A percentile compares a stretch with the other conserved stretches of the same genome.
These are phyloP conservation scores for Talaromyces sp. DNA, from an alignment of 2,329 filamentous ascomycete species.

Conservation along the genomic window DNA sequence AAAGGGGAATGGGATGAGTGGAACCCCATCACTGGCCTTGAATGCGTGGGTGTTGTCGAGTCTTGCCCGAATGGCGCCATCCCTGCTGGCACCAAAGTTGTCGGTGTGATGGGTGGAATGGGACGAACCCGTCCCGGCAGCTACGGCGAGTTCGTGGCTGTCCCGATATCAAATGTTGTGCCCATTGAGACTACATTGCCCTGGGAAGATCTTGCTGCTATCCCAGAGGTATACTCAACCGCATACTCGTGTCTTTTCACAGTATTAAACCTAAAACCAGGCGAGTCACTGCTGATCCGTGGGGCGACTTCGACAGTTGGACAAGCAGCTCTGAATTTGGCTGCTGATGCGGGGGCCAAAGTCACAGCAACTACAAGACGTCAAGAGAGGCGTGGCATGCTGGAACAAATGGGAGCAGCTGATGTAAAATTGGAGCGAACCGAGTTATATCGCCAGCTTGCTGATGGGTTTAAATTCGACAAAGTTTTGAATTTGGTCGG, in stretches of 20 bases:
- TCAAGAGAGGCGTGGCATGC: slow-evolving; percentile 21
- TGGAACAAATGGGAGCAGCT: slow-evolving; percentile 26
- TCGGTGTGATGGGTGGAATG: slow-evolving; percentile 41
- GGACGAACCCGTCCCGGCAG: slow-evolving; percentile 35
- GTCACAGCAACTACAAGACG: slow-evolving; percentile 39
- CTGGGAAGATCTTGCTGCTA: slow-evolving; percentile 38
- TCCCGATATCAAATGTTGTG: slow-evolving; percentile 31
- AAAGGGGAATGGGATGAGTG: slow-evolving; percentile 30
- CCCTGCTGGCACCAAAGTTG: slow-evolving; percentile 28
- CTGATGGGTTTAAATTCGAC: slow-evolving; percentile 26
- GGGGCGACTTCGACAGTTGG: slow-evolving; percentile 41
- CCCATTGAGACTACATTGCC: slow-evolving; percentile 20
- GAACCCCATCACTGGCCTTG: slow-evolving; percentile 34
- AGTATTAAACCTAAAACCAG: slow-evolving; percentile 29
- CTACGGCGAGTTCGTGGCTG: slow-evolving; percentile 38
- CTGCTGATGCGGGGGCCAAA: slow-evolving; percentile 29
- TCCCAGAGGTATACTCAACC: slow-evolving; percentile 39
- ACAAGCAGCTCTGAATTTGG: slow-evolving; percentile 36
- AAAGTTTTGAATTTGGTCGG: slow-evolving; percentile 37
- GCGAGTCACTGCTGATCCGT: slow-evolving; percentile 35
- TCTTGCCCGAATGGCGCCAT: slow-evolving; percentile 32
- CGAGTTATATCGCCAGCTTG: not conserved
- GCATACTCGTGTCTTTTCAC: slow-evolving; percentile 38
- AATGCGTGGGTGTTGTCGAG: slow-evolving; percentile 41
- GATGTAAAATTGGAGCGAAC: slow-evolving; percentile 21